Evolutionary conservation across 208 protist species (phyloP), one percentile per base, ranked within the genome.

Genomic region (Leishmania tropica): DNA sequence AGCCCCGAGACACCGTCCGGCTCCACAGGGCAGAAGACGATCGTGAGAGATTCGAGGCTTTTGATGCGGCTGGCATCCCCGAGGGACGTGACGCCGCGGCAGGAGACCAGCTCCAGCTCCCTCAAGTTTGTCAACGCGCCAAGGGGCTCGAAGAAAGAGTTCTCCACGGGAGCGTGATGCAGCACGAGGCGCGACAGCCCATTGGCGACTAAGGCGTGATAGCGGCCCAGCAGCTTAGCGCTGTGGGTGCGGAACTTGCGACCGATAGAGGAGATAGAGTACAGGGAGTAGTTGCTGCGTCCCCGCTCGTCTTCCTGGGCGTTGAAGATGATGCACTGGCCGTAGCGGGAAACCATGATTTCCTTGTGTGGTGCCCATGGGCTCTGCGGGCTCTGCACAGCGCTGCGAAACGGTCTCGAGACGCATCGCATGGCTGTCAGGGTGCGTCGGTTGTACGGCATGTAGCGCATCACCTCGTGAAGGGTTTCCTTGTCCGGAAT

Each of bases 361-460:
- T 94, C 93, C 73, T 91, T 88, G 83, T 91, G 86, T 37, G 79
- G 67, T 0, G 90, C 85, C 92, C 93, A 96, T 17, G 93, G 89
- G 48, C 93, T 88, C 28, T 88, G 75, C 13, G 79, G 80, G 78
- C 87, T 90, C 87, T 96, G 93, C 47, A 96, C 91, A 28, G 89
- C 93, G 54, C 90, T 91, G 37, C 93, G 91, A 73, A 93, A 96
- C 1, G 90, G 90, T 65, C 92, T 89, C 40, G 93, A 94, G 1
- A 96, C 92, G 76, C 93, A 96, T 2, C 93, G 93, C 90, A 96
- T 86, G 28, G 92, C 53, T 1, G 89, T 93, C 58, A 96, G 87
- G 6, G 93, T 96, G 73, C 93, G 93, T n/a, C 93, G 86, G 74
- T 96, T 96, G 76, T 92, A 95, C n/a, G 93, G 93, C 17, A 96